Evolutionary conservation across 805 yeast species (phyloP).

Genomic region (Saturnispora mendoncae): DNA sequence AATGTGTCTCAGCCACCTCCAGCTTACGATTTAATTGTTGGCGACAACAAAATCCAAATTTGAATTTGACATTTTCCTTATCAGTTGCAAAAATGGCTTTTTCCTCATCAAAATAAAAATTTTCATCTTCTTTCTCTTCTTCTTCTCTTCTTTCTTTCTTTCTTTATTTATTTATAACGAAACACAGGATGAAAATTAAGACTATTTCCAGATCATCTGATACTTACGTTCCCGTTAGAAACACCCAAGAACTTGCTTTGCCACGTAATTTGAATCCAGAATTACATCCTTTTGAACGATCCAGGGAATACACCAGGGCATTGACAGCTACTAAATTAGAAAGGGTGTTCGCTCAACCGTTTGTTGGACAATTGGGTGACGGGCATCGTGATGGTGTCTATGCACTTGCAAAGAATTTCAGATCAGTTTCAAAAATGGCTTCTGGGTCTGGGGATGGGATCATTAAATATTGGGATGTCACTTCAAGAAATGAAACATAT

Average conservation of each 20-base stretch:
- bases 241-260: slow-evolving; percentile 76
- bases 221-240: slow-evolving; percentile 83
- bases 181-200: slow-evolving; percentile 86
- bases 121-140: slow-evolving; percentile 2
- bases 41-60: slow-evolving; percentile 21
- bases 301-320: slow-evolving; percentile 92
- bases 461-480: slow-evolving; percentile 87
- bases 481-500: slow-evolving; percentile 64
- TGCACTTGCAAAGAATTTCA: slow-evolving; percentile 70
- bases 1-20: slow-evolving; percentile 13
- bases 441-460: slow-evolving; percentile 95
- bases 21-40: slow-evolving; percentile 17
- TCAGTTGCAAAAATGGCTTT: too few relatives aligned
- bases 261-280: slow-evolving; percentile 91
- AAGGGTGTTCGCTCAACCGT: slow-evolving; percentile 96
- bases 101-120: neutral
- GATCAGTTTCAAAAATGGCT: slow-evolving; percentile 64
- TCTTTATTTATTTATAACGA: too few relatives aligned
- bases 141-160: slow-evolving; percentile 3
- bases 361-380: slow-evolving; percentile 85
- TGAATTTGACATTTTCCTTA: too few relatives aligned
- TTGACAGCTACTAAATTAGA: slow-evolving; percentile 91
- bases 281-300: slow-evolving; percentile 93
- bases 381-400: slow-evolving; percentile 97
- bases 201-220: slow-evolving; percentile 87